Evolutionary conservation across 2,329 filamentous ascomycete species (phyloP).

Genomic region (Lizonia empirigonia): DNA sequence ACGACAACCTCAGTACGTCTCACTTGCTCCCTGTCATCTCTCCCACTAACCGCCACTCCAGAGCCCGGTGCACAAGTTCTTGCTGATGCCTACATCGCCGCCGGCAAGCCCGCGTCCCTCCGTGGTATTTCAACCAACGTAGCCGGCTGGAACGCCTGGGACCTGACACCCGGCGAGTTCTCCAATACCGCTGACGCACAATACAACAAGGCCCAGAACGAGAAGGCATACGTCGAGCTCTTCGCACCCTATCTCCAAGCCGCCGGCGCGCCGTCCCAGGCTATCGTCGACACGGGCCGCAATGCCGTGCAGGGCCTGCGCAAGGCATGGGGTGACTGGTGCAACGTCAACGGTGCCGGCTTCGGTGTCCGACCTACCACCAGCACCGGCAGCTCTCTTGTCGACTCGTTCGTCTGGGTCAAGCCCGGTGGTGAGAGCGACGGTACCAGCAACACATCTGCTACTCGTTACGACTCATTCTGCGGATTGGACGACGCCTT

Average conservation of each 20-base stretch:
- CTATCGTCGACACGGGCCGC: slow-evolving; percentile 63
- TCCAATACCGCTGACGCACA: slow-evolving; percentile 42
- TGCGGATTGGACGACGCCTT: slow-evolving; percentile 63
- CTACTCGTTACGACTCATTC: slow-evolving; percentile 61
- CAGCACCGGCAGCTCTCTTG: slow-evolving; percentile 62
- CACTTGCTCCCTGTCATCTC: background rate
- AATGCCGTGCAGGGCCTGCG: slow-evolving; percentile 59
- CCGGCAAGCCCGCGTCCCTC: slow-evolving; percentile 55
- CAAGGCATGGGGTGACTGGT: slow-evolving; percentile 66
- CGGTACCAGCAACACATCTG: slow-evolving; percentile 51
- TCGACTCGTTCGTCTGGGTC: slow-evolving; percentile 73
- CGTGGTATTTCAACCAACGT: slow-evolving; percentile 63
- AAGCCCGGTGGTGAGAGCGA: slow-evolving; percentile 68
- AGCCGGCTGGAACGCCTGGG: slow-evolving; percentile 64
- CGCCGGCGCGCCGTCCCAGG: slow-evolving; percentile 59
- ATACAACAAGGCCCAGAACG: slow-evolving; percentile 56
- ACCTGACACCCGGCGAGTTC: slow-evolving; percentile 50
- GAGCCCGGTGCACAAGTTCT: slow-evolving; percentile 59
- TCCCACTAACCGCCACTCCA: slow-evolving; percentile 20
- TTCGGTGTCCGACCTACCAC: slow-evolving; percentile 66
- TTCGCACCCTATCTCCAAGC: slow-evolving; percentile 56
- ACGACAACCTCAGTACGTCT: slow-evolving; percentile 59
- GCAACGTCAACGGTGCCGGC: slow-evolving; percentile 68
- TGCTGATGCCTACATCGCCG: slow-evolving; percentile 55
- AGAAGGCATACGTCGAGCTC: slow-evolving; percentile 59